These are phyloP conservation scores for Thymus quinquecostatus DNA, from an alignment of 257 asterid genomes.

Conservation along the genomic window DNA sequence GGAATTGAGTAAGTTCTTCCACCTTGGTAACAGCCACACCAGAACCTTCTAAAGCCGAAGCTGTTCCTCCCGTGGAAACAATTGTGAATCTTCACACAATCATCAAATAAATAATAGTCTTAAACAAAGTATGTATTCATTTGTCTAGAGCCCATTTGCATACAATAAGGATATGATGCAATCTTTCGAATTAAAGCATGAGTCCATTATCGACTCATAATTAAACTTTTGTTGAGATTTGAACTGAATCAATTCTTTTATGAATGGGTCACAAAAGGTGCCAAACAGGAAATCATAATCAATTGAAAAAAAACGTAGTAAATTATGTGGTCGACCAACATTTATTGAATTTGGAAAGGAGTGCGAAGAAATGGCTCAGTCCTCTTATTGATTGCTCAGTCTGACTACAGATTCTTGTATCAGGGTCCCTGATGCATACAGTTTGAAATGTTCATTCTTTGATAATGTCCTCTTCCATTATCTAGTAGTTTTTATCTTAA, in stretches of 20 bases:
- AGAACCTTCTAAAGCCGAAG: conserved; percentile 70
- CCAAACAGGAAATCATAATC: neutral
- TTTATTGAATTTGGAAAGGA: no score
- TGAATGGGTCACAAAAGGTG: no score
- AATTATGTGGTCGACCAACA: no score
- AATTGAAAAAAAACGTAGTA: no score
- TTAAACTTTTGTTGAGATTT: neutral
- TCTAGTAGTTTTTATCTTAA: neutral
- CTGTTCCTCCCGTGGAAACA: conserved; percentile 98
- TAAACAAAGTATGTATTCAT: neutral
- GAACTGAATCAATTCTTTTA: no score
- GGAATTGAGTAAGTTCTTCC: conserved; percentile 86
- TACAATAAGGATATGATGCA: conserved; percentile 3
- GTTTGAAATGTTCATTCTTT: neutral
- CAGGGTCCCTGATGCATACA: neutral
- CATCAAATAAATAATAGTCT: neutral
- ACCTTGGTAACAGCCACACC: conserved; percentile 93
- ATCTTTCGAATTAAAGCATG: conserved; percentile 18
- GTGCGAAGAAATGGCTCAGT: no score
- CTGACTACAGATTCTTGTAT: no score
- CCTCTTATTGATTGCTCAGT: no score
- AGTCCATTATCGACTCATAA: neutral
- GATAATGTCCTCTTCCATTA: neutral
- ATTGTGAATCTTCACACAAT: conserved; percentile 62
- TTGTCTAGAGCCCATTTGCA: neutral